Base-by-base conservation (phyloP, 2,329 filamentous ascomycete genomes). In the Aspergillus pseudoterreus region DNA sequence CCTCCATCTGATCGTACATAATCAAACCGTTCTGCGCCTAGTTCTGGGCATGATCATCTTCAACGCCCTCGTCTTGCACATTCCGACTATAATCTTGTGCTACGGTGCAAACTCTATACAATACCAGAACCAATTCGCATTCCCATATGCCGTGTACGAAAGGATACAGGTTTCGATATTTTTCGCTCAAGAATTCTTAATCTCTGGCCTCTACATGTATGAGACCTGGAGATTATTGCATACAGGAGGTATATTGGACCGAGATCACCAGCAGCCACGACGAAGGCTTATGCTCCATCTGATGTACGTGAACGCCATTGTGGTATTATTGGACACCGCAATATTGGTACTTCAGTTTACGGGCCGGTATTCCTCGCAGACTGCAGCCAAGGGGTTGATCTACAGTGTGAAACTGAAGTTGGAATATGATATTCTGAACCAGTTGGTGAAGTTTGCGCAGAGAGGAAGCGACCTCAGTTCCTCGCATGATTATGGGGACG, bases 31-130 rank as follows among this genome's bases (percentile, higher is more conserved):
- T 3, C 59, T 77, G 2, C 58, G 58, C 14, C 61, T 54, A 8
- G 66, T 74, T 10, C 61, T 74, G 10, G 55, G 51, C 43, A 69
- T 75, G 67, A 75, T 77, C 46, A 70, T 76, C 35, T 19, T 69
- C 47, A 55, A 73, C 52, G 67, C 68, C 1, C 58, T 75, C 43
- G 32, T 69, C 30, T 59, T 74, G 44, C 68, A 74, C 42, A 61
- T 72, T 17, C 70, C 73, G 0, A 72, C 65, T 0, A 71, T 66
- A 0, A 65, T 75, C n/a, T 57, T 75, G 15, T 38, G 35, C 35
- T 38, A n/a, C 35, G 35, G 35, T 17, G 35, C 35, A 38, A 38
- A 38, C 35, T 38, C 35, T 12, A 8, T 30, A 30, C 35, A n/a
- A 17, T 6, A 38, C 9, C 15, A n/a, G 35, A 4, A 38, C 9